phyloP scores from a whole-genome alignment of 179 eudicot genomes.

The Nepenthes alata region DNA sequence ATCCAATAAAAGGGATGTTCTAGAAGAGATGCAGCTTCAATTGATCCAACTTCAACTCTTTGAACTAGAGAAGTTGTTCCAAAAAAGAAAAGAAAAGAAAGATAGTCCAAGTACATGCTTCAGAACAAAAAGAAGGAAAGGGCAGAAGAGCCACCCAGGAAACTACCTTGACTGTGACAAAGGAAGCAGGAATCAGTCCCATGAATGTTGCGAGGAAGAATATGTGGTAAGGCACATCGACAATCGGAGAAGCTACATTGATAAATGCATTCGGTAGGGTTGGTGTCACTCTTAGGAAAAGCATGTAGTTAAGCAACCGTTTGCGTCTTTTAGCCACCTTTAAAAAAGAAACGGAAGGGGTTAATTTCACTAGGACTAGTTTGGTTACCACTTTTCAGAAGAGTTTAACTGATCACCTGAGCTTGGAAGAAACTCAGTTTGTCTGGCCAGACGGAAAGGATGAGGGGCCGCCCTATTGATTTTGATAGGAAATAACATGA shows the following conservation, averaged over 20 bases:
- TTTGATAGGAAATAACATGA: constrained; percentile 86
- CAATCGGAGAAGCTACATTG: constrained; percentile 87
- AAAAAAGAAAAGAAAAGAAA: too few relatives aligned
- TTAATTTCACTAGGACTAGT: not conserved
- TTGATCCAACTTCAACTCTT: too few relatives aligned
- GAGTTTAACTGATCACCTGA: constrained; percentile 38
- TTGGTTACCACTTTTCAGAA: not conserved
- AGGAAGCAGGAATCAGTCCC: constrained; percentile 85
- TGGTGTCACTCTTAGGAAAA: constrained; percentile 85
- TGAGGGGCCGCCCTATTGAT: constrained; percentile 70
- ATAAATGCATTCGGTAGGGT: constrained; percentile 86
- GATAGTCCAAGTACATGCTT: not conserved
- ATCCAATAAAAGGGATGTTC: too few relatives aligned
- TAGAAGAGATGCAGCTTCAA: too few relatives aligned
- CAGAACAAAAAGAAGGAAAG: not conserved
- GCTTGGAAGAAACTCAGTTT: constrained; percentile 66
- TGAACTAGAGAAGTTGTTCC: too few relatives aligned
- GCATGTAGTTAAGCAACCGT: constrained; percentile 77
- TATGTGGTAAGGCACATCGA: constrained; percentile 78
- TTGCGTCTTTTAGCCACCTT: constrained; percentile 83
- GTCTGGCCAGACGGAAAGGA: constrained; percentile 71
- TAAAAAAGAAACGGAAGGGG: constrained; percentile 9
- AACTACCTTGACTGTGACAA: constrained; percentile 76
- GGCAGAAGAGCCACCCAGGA: not conserved
- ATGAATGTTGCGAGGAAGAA: constrained; percentile 74